Conservation (phyloP, 2,329 filamentous ascomycete species). For the Exophiala sp. region DNA sequence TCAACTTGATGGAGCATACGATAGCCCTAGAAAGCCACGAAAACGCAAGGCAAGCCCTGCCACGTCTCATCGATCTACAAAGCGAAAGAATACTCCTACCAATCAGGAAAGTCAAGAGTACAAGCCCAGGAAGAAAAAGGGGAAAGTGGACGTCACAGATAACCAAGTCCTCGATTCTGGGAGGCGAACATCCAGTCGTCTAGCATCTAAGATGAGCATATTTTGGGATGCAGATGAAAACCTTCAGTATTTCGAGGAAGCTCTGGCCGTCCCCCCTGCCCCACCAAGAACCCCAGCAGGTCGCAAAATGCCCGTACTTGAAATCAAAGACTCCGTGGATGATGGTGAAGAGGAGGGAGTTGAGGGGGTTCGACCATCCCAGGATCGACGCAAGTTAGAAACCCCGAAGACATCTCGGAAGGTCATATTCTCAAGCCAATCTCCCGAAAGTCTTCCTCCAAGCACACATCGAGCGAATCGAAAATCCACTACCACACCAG, state of each 20-base stretch:
- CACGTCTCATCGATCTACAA: neutral
- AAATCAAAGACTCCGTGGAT: constrained; percentile 23
- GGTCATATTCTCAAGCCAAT: constrained; percentile 25
- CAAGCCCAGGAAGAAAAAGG: constrained; percentile 11
- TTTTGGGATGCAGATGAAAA: constrained; percentile 18
- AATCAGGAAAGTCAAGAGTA: constrained; percentile 19
- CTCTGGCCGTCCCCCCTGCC: neutral
- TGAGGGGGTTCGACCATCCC: neutral
- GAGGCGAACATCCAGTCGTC: constrained; percentile 16
- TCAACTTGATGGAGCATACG: constrained; percentile 19
- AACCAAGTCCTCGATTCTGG: neutral
- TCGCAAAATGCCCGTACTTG: neutral
- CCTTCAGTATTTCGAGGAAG: constrained; percentile 18
- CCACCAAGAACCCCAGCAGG: neutral
- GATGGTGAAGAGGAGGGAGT: constrained; percentile 5
- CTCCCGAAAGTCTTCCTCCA: constrained; percentile 22
- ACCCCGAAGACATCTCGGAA: constrained; percentile 13
- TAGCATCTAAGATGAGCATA: constrained; percentile 16
- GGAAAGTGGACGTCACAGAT: constrained; percentile 1
- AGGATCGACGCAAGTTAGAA: neutral
- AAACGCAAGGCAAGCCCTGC: constrained; percentile 9
- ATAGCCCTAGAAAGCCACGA: constrained; percentile 17
- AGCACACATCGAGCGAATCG: constrained; percentile 11
- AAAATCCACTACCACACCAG: constrained; percentile 13
- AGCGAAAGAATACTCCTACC: constrained; percentile 1